These are phyloP conservation scores for Boletus smithii DNA, from an alignment of 1,284 basidiomycete species.

Conservation along the genomic window DNA sequence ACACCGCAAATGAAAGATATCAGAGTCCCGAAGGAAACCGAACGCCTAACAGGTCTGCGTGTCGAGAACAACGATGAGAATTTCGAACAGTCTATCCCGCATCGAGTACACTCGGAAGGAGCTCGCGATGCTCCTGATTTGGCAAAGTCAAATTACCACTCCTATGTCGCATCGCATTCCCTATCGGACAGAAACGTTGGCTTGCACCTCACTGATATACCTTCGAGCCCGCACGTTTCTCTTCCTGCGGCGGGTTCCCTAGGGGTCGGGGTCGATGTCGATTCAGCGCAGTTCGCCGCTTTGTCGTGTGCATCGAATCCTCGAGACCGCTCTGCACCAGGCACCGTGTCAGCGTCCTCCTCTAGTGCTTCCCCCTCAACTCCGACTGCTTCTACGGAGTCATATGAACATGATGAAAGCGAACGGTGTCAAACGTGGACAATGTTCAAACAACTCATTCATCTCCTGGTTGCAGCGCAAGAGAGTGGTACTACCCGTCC, in stretches of 20 bases:
- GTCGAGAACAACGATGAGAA: constrained; percentile 6
- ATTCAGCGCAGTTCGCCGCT: constrained; percentile 9
- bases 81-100: background rate
- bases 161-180: constrained; percentile 6
- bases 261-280: background rate
- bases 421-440: constrained; percentile 9
- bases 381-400: constrained; percentile 2
- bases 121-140: background rate
- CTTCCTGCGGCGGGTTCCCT: background rate
- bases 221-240: constrained; percentile 5
- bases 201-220: background rate
- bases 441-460: constrained; percentile 26
- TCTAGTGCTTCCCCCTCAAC: constrained; percentile 8
- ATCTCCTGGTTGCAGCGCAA: constrained; percentile 26
- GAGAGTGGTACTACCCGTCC: constrained; percentile 35
- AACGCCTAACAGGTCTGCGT: constrained; percentile 4
- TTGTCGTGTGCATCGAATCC: constrained; percentile 7
- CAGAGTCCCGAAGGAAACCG: constrained; percentile 2
- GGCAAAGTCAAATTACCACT: constrained; percentile 3
- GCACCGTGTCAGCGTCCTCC: constrained; percentile 1
- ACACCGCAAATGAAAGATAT: constrained; percentile 1
- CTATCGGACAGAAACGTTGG: constrained; percentile 7
- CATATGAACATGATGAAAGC: constrained; percentile 7
- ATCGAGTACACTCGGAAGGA: background rate
- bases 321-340: constrained; percentile 1